Evolutionary conservation across 306 rosid genomes (phyloP).

Genomic region (Cicer pinnatifidum): DNA sequence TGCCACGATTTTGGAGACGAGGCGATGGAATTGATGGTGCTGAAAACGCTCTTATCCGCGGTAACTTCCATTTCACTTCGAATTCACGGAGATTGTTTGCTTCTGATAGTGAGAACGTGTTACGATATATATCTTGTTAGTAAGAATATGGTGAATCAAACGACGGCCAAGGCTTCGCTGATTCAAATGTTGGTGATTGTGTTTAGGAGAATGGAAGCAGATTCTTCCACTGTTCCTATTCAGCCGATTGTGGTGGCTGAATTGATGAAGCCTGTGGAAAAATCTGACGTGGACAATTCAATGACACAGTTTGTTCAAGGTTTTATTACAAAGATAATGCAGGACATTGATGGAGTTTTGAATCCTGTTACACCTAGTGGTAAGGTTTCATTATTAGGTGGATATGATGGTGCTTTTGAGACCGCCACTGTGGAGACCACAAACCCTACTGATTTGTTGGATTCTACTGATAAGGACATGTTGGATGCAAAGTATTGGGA

Average conservation of each 20-base stretch:
- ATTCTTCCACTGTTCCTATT: constrained; percentile 90
- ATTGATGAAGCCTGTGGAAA: constrained; percentile 83
- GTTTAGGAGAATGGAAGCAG: constrained; percentile 98
- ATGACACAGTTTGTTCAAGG: constrained; percentile 95
- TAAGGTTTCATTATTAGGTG: constrained; percentile 59
- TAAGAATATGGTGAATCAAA: constrained; percentile 88
- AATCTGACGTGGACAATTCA: constrained; percentile 70
- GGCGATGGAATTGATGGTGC: constrained; percentile 72
- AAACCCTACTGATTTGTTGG: constrained; percentile 93
- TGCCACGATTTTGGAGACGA: constrained; percentile 91
- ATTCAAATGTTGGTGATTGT: constrained; percentile 97
- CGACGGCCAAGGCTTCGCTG: constrained; percentile 95
- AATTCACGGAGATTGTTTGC: constrained; percentile 94
- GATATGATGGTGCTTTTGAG: constrained; percentile 95
- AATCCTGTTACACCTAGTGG: constrained; percentile 68
- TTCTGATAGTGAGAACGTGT: constrained; percentile 87
- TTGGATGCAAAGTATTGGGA: constrained; percentile 99
- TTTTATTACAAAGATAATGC: constrained; percentile 92
- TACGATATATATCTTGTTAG: constrained; percentile 87
- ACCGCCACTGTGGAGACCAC: constrained; percentile 93
- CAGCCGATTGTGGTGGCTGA: constrained; percentile 98
- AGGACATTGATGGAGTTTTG: constrained; percentile 95
- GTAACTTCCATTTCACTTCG: constrained; percentile 91
- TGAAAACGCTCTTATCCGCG: constrained; percentile 88
- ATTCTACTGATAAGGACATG: constrained; percentile 98